Evolutionary conservation across 192 early-diverging fungal genomes (phyloP).

Genomic region (Coemansia sp.): DNA sequence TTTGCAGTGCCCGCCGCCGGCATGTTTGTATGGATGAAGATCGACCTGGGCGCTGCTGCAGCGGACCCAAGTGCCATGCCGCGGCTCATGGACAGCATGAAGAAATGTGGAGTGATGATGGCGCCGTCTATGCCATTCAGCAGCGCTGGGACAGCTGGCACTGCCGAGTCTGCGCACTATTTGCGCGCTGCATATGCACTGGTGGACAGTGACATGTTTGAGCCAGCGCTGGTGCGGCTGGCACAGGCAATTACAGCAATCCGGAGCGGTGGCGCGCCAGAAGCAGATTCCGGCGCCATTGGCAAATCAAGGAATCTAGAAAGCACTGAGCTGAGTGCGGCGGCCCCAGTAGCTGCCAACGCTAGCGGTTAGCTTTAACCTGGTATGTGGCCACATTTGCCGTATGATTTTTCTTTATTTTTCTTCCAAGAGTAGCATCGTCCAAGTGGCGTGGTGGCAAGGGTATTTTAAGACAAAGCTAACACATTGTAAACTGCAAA

Average conservation of each 20-base stretch:
- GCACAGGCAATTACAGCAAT: conserved; percentile 37
- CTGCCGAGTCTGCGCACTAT: conserved; percentile 15
- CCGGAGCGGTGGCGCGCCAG: conserved; percentile 2
- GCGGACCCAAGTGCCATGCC: conserved; percentile 29
- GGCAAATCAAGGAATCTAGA: neutral
- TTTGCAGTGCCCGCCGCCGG: conserved; percentile 65
- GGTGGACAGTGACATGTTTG: conserved; percentile 48
- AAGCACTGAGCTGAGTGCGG: neutral
- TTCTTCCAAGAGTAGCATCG: neutral
- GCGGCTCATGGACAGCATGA: conserved; percentile 41
- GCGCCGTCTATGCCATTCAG: conserved; percentile 45
- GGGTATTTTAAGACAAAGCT: neutral
- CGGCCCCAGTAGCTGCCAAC: conserved; percentile 5
- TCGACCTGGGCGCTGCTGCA: conserved; percentile 42
- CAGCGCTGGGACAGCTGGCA: neutral
- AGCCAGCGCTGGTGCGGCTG: conserved; percentile 42
- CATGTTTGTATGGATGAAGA: conserved; percentile 89
- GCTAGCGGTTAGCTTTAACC: neutral
- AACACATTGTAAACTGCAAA: conserved; percentile 73
- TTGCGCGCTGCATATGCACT: conserved; percentile 50
- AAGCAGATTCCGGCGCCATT: neutral
- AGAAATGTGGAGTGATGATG: conserved; percentile 53
- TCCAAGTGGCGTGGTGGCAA: neutral
- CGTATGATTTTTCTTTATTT: neutral
- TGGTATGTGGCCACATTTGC: neutral